Percentiles rank a stretch among this genome's conserved stretches.
These are phyloP conservation scores for Trametes gibbosa DNA, from an alignment of 768 basidiomycete species.

Conservation along the genomic window DNA sequence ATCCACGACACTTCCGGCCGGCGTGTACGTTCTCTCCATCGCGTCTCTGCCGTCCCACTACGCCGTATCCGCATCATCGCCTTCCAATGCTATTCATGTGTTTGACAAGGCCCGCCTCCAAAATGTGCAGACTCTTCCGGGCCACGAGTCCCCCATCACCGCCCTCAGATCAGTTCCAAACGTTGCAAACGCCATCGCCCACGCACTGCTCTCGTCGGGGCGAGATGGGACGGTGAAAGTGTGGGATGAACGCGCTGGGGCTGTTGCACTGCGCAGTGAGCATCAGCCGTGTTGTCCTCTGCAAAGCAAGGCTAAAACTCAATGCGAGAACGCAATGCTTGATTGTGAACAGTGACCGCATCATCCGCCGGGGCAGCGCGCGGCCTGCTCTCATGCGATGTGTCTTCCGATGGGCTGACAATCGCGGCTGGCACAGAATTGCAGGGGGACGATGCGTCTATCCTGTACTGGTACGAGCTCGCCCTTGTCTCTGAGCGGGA, in stretches of 20 bases:
- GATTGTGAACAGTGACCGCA: conserved; percentile 24
- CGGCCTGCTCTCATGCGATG: conserved; percentile 64
- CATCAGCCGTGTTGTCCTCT: conserved; percentile 12
- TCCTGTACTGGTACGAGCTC: conserved; percentile 72
- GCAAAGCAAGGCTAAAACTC: conserved; percentile 27
- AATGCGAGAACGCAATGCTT: conserved; percentile 20
- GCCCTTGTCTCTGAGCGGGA: background rate
- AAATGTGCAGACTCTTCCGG: conserved; percentile 45
- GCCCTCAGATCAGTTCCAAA: conserved; percentile 45
- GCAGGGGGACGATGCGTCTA: conserved; percentile 74
- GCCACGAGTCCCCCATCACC: conserved; percentile 59
- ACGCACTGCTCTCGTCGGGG: conserved; percentile 61
- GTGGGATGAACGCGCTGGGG: conserved; percentile 67
- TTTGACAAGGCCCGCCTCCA: conserved; percentile 59
- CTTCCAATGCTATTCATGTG: conserved; percentile 62
- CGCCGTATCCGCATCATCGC: conserved; percentile 62
- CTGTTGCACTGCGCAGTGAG: conserved; percentile 60
- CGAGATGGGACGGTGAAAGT: conserved; percentile 68
- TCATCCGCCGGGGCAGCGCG: conserved; percentile 15
- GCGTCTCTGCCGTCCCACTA: conserved; percentile 45
- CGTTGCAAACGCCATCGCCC: conserved; percentile 41
- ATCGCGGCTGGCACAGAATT: conserved; percentile 84
- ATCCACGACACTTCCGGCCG: conserved; percentile 35
- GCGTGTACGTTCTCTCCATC: conserved; percentile 62
- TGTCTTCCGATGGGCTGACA: conserved; percentile 64